Base-by-base conservation (phyloP, 2,329 filamentous ascomycete genomes). In the Kalaharituber pfeilii region DNA sequence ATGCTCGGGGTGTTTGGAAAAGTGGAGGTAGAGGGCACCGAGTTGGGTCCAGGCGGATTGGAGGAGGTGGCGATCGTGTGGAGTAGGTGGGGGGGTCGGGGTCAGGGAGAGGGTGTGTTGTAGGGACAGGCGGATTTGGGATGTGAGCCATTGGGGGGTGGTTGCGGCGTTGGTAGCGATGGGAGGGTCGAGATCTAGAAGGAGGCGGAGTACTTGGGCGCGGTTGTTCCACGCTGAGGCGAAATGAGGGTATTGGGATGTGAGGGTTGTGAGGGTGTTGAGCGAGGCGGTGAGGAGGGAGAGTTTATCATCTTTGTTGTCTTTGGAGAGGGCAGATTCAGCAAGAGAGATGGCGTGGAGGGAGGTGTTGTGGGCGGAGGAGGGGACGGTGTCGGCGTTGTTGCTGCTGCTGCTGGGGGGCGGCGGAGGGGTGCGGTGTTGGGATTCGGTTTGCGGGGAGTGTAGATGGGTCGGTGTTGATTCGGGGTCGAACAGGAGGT, bases 181-280 rank as follows among this genome's bases (percentile, higher is more conserved):
- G 1, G 71, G 68, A 25, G 9, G 9, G 30, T n/a, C 30, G 30
- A 36, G 30, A 36, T 9, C 9, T 20, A n/a, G 42, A 22, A 47
- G 18, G 13, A 63, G 52, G 22, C 62, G 52, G 1, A 55, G 62
- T 7, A 81, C 73, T 66, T 88, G 84, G 2, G 81, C 84, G 50
- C 83, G 75, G 67, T 89, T 88, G 65, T 86, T 83, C 55, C 78
- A 75, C 5, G 79, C 81, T 59, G 81, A 84, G 22, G 83, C 82
- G 66, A 88, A 88, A 28, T 70, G 67, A 2, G 83, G 81, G 52
- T 78, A 66, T 24, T 75, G 67, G 2, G 69, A 63, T 39, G 86
- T 75, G 28, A 86, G 70, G 1, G 67, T 64, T 27, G 73, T 72
- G 4, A 88, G 69, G 5, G 70, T 67, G 8, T 66, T 65, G 18